Evolutionary conservation across 768 basidiomycete species (phyloP).

Genomic region (Tricholomella constricta): DNA sequence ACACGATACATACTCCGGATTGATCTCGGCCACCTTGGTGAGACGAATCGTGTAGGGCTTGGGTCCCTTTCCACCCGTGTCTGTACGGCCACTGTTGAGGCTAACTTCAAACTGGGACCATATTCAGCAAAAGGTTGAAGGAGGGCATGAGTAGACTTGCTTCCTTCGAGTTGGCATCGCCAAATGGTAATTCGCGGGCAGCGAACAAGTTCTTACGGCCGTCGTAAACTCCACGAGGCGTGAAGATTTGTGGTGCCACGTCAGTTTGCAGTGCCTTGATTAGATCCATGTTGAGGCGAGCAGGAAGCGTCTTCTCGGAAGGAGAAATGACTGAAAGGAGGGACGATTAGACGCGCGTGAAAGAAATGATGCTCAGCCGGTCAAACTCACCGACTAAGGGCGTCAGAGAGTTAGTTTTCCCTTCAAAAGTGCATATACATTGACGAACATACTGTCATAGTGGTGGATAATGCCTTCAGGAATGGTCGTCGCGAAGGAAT

Average conservation of each 20-base stretch:
- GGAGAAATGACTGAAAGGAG: constrained; percentile 56
- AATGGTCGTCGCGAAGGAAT: constrained; percentile 65
- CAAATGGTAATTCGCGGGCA: constrained; percentile 60
- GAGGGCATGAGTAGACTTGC: constrained; percentile 32
- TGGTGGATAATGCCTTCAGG: constrained; percentile 70
- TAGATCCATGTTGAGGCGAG: constrained; percentile 68
- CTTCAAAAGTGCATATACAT: constrained; percentile 1
- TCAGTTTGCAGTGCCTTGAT: constrained; percentile 62
- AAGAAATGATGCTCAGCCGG: not conserved
- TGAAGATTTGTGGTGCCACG: constrained; percentile 66
- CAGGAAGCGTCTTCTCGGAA: constrained; percentile 68
- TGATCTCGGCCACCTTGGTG: constrained; percentile 58
- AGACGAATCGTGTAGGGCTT: constrained; percentile 69
- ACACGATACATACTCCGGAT: constrained; percentile 43
- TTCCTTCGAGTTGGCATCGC: constrained; percentile 50
- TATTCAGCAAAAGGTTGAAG: constrained; percentile 4
- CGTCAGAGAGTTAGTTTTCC: not conserved
- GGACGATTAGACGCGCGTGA: constrained; percentile 2
- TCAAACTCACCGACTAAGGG: constrained; percentile 45
- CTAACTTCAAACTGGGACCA: constrained; percentile 60
- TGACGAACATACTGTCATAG: constrained; percentile 66
- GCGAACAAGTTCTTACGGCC: constrained; percentile 79
- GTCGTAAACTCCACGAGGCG: constrained; percentile 74
- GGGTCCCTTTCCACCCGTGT: constrained; percentile 44
- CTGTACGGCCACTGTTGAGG: constrained; percentile 39